Conservation (phyloP, 2,329 filamentous ascomycete genomes). For the Trichoderma koningii region DNA sequence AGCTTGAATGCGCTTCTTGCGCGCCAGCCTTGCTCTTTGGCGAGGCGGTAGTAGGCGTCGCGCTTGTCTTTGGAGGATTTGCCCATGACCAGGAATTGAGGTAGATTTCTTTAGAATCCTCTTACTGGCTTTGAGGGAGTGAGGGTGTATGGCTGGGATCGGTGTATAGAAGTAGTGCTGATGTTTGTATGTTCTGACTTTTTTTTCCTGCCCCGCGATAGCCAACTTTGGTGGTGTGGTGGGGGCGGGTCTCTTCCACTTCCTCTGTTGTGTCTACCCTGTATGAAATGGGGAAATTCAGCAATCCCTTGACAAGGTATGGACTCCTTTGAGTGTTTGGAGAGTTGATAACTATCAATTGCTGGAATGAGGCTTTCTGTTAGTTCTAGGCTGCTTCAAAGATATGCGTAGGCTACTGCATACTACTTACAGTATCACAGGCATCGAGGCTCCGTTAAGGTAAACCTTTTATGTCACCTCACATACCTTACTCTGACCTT, state of each 20-base stretch:
- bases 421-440: too few species aligned
- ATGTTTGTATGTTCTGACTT: slow-evolving; percentile 11
- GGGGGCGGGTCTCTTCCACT: neutral
- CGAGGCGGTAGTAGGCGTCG: slow-evolving; percentile 95
- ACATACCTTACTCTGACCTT: neutral
- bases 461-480: neutral
- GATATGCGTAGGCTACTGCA: too few species aligned
- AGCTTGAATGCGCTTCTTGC: slow-evolving; percentile 96
- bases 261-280: neutral
- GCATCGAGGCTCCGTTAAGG: too few species aligned
- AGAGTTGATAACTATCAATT: neutral
- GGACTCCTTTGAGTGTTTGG: neutral
- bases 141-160: neutral
- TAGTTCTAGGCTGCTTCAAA: too few species aligned
- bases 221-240: slow-evolving; percentile 19
- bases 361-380: too few species aligned
- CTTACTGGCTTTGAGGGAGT: neutral
- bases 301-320: too few species aligned
- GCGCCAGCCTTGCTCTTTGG: slow-evolving; percentile 98
- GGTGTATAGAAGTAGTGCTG: too few species aligned
- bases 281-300: neutral
- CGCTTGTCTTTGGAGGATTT: slow-evolving; percentile 99
- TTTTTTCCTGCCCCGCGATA: slow-evolving; percentile 25
- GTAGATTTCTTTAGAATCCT: neutral
- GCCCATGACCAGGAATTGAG: slow-evolving; percentile 62